A percentile compares a stretch with the other conserved stretches of the same genome.
Evolutionary conservation across 441 rosid genomes (phyloP).

Genomic region (Aleurites moluccanus): DNA sequence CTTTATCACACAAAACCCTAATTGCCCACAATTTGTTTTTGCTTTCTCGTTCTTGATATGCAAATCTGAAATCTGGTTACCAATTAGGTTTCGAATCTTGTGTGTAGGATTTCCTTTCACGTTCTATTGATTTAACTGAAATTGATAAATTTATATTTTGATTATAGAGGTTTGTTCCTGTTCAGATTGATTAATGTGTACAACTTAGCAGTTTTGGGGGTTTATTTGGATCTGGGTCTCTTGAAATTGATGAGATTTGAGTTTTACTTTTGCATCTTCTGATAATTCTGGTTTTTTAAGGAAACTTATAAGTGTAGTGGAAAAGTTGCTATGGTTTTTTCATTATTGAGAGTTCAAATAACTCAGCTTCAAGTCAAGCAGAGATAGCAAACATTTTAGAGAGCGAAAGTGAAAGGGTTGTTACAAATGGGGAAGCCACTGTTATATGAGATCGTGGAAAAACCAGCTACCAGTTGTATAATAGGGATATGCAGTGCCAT

Average conservation of each 20-base stretch:
- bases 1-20: not conserved
- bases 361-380: conserved; percentile 14
- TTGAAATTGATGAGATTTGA: conserved; percentile 23
- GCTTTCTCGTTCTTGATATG: not conserved
- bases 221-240: conserved; percentile 32
- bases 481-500: conserved; percentile 69
- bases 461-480: conserved; percentile 83
- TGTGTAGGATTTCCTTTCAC: not conserved
- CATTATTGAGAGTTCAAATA: conserved; percentile 5
- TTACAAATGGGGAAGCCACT: conserved; percentile 76
- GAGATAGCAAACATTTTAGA: not conserved
- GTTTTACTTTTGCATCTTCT: conserved; percentile 15
- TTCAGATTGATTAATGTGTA: conserved; percentile 2
- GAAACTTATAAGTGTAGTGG: conserved; percentile 10
- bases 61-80: not conserved
- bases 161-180: conserved; percentile 9
- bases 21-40: not conserved
- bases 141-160: conserved; percentile 3
- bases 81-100: not conserved
- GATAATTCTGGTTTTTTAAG: conserved; percentile 4
- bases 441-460: conserved; percentile 76
- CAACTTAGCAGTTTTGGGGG: conserved; percentile 13
- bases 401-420: conserved; percentile 11
- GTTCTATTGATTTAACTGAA: conserved; percentile 6
- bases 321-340: conserved; percentile 13